Conservation (phyloP, 345 rosid genomes). For the Aquilaria malaccensis region DNA sequence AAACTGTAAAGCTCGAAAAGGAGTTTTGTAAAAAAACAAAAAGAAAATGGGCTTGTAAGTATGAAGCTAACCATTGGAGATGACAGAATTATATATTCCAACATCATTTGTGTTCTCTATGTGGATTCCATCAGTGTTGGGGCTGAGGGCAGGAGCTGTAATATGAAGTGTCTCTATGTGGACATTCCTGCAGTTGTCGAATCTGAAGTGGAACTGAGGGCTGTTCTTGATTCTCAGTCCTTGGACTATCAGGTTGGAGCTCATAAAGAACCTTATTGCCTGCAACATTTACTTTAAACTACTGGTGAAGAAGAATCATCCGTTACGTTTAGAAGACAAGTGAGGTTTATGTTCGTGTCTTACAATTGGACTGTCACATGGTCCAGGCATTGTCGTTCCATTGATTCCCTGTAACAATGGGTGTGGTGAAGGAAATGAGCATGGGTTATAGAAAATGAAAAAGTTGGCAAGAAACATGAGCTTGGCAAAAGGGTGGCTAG, state of each 20-base stretch:
- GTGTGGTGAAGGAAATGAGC: not conserved
- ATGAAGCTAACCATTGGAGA: constrained; percentile 59
- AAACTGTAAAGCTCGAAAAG: too few species aligned
- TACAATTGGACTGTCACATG: constrained; percentile 81
- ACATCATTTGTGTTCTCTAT: constrained; percentile 57
- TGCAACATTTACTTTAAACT: constrained; percentile 17
- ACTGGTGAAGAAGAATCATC: not conserved
- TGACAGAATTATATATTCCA: constrained; percentile 62
- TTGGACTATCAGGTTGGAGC: constrained; percentile 58
- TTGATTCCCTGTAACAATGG: constrained; percentile 36
- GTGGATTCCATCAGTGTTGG: constrained; percentile 94
- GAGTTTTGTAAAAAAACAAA: too few species aligned
- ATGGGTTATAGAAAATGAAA: too few species aligned
- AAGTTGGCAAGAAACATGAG: not conserved
- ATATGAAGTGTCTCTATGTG: constrained; percentile 46
- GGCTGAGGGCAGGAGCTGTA: constrained; percentile 72
- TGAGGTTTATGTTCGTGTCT: constrained; percentile 13
- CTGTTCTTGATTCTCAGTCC: constrained; percentile 60
- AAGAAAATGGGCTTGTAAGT: constrained; percentile 8
- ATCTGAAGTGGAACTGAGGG: constrained; percentile 71
- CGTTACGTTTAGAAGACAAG: not conserved
- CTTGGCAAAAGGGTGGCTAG: not conserved
- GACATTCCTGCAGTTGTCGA: constrained; percentile 46
- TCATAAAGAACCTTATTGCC: constrained; percentile 49
- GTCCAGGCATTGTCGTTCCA: constrained; percentile 56